A percentile compares a stretch with the other conserved stretches of the same genome.
Evolutionary conservation across 768 basidiomycete species (phyloP).

Genomic region (Tulasnella sp.): DNA sequence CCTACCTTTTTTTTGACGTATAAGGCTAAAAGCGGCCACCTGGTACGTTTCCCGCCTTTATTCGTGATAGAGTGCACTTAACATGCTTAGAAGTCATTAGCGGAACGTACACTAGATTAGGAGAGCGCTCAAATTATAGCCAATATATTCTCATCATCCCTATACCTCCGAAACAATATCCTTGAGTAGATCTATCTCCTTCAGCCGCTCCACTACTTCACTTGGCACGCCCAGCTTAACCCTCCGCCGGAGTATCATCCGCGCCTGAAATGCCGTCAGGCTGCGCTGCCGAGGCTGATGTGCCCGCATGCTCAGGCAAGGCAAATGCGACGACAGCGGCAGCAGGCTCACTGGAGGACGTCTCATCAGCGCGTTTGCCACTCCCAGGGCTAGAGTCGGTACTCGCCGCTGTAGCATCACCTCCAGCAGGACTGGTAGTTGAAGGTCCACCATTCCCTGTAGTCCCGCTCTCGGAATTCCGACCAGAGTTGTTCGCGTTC

Average conservation of each 20-base stretch:
- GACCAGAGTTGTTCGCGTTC: neutral
- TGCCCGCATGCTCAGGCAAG: neutral
- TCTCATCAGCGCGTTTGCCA: neutral
- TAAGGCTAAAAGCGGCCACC: no score
- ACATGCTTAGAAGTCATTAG: no score
- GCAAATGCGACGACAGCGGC: neutral
- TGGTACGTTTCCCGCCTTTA: no score
- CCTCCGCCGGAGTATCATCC: neutral
- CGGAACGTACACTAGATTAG: no score
- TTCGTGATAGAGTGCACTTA: no score
- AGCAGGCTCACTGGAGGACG: neutral
- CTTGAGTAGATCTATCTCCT: neutral
- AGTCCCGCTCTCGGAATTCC: neutral
- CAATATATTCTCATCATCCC: neutral
- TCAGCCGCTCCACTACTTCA: neutral
- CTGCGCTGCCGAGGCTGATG: neutral
- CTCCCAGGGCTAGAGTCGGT: neutral
- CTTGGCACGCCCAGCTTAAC: neutral
- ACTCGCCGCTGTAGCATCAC: neutral
- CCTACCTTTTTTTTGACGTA: no score
- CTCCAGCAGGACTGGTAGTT: neutral
- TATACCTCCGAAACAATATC: neutral
- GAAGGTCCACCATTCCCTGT: neutral
- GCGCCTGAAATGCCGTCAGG: neutral
- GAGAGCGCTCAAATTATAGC: no score